Conservation (phyloP, 805 yeast genomes). For the Candida corydali region DNA sequence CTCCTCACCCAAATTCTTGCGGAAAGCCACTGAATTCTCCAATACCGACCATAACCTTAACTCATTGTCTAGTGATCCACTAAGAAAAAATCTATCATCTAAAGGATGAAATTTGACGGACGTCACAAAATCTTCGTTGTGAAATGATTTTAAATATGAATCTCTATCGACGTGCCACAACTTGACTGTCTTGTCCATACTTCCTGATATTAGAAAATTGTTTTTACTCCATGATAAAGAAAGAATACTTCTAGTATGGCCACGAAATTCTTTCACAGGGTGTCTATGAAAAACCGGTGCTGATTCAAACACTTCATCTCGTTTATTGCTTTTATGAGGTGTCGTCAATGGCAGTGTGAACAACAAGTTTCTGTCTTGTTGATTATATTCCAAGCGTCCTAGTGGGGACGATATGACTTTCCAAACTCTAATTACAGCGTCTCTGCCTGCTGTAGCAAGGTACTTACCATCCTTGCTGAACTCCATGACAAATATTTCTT, state of each 20-base stretch:
- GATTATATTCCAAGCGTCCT: slow-evolving; percentile 50
- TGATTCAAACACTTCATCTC: slow-evolving; percentile 27
- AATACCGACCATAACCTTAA: slow-evolving; percentile 82
- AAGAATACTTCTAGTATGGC: slow-evolving; percentile 69
- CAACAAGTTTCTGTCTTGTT: slow-evolving; percentile 15
- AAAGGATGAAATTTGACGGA: slow-evolving; percentile 73
- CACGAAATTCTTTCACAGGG: slow-evolving; percentile 58
- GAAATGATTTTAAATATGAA: slow-evolving; percentile 58
- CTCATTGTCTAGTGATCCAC: slow-evolving; percentile 75
- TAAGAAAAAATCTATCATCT: slow-evolving; percentile 82
- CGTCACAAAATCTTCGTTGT: slow-evolving; percentile 80
- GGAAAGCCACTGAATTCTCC: slow-evolving; percentile 59
- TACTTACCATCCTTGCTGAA: slow-evolving; percentile 79
- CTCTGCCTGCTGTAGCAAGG: slow-evolving; percentile 82
- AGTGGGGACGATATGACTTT: slow-evolving; percentile 71
- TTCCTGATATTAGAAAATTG: slow-evolving; percentile 71
- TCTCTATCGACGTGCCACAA: slow-evolving; percentile 80
- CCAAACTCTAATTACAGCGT: slow-evolving; percentile 67
- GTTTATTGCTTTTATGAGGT: slow-evolving; percentile 7
- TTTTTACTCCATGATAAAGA: slow-evolving; percentile 86
- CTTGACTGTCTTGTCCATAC: slow-evolving; percentile 79
- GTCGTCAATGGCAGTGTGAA: slow-evolving; percentile 1
- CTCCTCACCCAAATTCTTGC: slow-evolving; percentile 49
- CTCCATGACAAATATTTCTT: slow-evolving; percentile 68
- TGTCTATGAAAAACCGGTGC: slow-evolving; percentile 77